Base-by-base conservation (phyloP, 2,329 filamentous ascomycete genomes). In the Blumeria graminis region DNA sequence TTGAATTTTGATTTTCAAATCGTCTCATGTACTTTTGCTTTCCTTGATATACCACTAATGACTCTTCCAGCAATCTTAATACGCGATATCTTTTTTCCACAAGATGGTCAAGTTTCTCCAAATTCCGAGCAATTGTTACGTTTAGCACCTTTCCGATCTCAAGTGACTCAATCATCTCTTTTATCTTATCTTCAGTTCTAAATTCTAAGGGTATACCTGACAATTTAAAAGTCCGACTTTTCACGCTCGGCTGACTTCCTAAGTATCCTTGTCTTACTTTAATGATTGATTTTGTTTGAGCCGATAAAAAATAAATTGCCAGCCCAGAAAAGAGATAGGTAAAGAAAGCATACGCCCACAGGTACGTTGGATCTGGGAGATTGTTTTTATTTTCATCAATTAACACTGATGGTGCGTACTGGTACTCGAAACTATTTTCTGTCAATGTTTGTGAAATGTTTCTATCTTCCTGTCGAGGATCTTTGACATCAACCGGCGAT, bases 301-400 rank as follows among this genome's bases (percentile, higher is more conserved):
- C 76, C 58, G 90, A 80, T 63, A 96, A 80, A 62, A 90, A 77
- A 66, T 89, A 94, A 11, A 95, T 72, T 0, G 86, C 84, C 45
- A 96, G 70, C 1, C 73, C 78, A 6, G 84, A 90, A 68, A 96
- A 98, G 55, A 96, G 75, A 71, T 95, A 98, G 1, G 88, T 86
- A 63, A 98, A 98, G n/a, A 85, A 74, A 13, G 94, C 77, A 65
- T 96, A 95, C 64, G 90, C 85, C 88, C 90, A 95, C 1, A 95
- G 71, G 63, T 89, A 94, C 34, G 61, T 65, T 11, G 60, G 62
- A 14, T 64, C 58, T 3, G 59, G 56, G 16, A 59, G 14, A 1
- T 57, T 56, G 9, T 57, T 56, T 18, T 59, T 56, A 4, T 56
- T 58, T 18, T 46, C 56, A 28, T 53, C 57, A 1, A 50, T 56